phyloP scores from a whole-genome alignment of 345 rosid genomes.

The Brassica juncea region DNA sequence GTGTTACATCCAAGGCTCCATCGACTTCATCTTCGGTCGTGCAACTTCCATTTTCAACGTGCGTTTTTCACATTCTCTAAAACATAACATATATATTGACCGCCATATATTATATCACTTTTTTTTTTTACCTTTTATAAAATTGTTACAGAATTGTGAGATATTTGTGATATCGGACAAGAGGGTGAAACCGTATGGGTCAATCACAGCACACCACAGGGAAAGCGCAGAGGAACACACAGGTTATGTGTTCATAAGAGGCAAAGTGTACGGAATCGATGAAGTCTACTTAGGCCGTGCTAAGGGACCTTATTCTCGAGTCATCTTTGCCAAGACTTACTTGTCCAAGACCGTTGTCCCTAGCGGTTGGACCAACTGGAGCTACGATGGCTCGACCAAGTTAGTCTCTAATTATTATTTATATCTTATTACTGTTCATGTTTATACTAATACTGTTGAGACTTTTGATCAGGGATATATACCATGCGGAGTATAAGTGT shows the following conservation, averaged over 20 bases:
- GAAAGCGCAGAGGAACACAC: constrained; percentile 49
- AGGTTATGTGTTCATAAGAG: constrained; percentile 73
- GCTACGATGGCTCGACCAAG: constrained; percentile 60
- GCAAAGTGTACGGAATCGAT: constrained; percentile 72
- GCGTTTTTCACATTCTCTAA: constrained; percentile 18
- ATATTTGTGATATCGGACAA: constrained; percentile 72
- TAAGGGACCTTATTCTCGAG: constrained; percentile 74
- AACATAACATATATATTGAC: neutral
- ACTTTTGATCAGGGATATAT: constrained; percentile 47
- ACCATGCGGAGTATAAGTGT: constrained; percentile 70
- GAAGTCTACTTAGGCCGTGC: constrained; percentile 70
- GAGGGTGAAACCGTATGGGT: constrained; percentile 70
- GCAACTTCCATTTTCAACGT: constrained; percentile 73
- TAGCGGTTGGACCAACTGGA: constrained; percentile 86
- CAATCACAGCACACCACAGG: constrained; percentile 81
- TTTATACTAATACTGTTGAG: constrained; percentile 1
- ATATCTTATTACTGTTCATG: neutral
- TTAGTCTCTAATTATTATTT: constrained; percentile 36
- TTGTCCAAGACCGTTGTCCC: constrained; percentile 72
- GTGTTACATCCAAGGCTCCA: constrained; percentile 89
- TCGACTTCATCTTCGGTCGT: constrained; percentile 93
- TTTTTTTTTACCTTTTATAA: neutral
- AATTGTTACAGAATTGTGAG: constrained; percentile 56
- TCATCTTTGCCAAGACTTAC: constrained; percentile 61
- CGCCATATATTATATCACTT: neutral